Conservation (phyloP, 2,329 filamentous ascomycete species). For the Aspergillus transmontanensis region DNA sequence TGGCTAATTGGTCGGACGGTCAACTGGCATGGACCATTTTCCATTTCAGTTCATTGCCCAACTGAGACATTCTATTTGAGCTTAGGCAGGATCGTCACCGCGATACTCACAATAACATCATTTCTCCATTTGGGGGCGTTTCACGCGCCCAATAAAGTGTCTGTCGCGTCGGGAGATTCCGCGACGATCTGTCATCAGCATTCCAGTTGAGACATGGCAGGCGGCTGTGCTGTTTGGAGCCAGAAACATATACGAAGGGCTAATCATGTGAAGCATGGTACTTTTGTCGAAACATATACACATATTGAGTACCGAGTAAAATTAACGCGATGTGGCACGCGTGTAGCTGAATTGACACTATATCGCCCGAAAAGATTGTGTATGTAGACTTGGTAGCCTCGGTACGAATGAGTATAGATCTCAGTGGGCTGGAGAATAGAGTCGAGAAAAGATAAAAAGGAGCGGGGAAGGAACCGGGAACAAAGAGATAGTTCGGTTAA, state of each 20-base stretch:
- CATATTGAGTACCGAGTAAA: no score
- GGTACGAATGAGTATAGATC: no score
- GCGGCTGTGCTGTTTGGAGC: not conserved
- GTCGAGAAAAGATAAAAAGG: no score
- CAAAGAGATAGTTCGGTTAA: no score
- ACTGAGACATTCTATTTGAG: not conserved
- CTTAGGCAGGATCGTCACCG: not conserved
- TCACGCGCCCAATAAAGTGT: not conserved
- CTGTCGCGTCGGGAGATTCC: not conserved
- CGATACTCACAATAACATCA: not conserved
- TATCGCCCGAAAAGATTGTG: no score
- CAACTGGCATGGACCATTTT: not conserved
- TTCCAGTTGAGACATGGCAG: not conserved
- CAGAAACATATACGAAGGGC: not conserved
- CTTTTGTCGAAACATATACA: no score
- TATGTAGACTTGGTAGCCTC: no score
- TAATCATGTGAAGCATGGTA: no score
- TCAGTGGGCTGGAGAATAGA: no score
- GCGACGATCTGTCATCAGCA: not conserved
- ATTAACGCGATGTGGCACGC: no score
- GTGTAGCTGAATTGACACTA: no score
- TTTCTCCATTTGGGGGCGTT: not conserved
- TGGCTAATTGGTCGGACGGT: no score
- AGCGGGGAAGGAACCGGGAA: not conserved
- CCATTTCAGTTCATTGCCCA: not conserved